These are phyloP conservation scores for Erucastrum elatum DNA, from an alignment of 345 rosid genomes.

Conservation along the genomic window DNA sequence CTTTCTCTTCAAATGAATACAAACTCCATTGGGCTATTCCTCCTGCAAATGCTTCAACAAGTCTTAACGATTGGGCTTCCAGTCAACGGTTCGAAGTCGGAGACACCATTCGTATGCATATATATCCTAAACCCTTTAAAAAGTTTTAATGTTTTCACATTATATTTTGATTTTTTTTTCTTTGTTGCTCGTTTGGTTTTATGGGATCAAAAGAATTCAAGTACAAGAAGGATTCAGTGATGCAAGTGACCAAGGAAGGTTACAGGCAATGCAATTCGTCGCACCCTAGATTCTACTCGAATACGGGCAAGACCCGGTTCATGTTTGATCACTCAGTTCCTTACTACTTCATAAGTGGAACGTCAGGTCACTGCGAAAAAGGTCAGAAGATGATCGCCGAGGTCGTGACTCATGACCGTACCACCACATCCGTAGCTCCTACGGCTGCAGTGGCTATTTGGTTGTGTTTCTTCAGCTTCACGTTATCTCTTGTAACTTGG, in stretches of 20 bases:
- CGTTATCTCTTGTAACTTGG: neutral
- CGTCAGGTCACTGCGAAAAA: neutral
- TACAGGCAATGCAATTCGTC: constrained; percentile 3
- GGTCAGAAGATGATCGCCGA: constrained; percentile 1
- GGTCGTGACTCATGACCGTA: neutral
- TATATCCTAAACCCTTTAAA: neutral
- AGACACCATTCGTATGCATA: constrained; percentile 1
- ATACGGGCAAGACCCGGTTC: constrained; percentile 2
- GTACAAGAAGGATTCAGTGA: constrained; percentile 4
- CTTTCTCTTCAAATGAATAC: neutral
- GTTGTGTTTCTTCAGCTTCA: constrained; percentile 4
- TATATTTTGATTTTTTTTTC: neutral
- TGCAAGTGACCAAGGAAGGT: neutral
- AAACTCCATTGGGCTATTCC: constrained; percentile 1
- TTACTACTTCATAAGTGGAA: constrained; percentile 5
- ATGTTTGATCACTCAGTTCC: constrained; percentile 9
- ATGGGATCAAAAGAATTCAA: neutral
- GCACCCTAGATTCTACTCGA: constrained; percentile 2
- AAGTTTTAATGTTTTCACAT: neutral
- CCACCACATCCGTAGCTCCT: neutral
- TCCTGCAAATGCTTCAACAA: neutral
- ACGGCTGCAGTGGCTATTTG: neutral
- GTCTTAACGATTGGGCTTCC: neutral
- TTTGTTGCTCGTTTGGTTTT: neutral
- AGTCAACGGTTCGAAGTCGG: neutral